These are phyloP conservation scores for Yamadazyma songkhlaensis DNA, from an alignment of 1,139 yeast genomes.

Conservation along the genomic window DNA sequence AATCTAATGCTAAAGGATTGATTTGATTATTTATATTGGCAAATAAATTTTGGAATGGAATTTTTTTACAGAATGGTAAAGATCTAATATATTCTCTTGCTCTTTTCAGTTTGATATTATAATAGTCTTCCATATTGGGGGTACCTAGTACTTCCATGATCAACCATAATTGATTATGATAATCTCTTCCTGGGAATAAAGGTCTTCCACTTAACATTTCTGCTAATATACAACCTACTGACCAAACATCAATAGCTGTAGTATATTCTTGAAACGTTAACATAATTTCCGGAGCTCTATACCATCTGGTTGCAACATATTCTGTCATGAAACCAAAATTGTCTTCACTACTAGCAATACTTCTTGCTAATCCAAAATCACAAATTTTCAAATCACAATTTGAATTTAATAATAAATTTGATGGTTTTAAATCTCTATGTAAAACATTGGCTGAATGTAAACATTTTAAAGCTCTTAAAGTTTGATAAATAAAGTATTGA, in stretches of 20 bases:
- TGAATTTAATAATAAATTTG: conserved; percentile 80
- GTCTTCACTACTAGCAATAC: conserved; percentile 33
- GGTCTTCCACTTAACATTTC: conserved; percentile 89
- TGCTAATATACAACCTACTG: conserved; percentile 93
- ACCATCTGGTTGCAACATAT: conserved; percentile 97
- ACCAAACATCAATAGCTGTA: conserved; percentile 95
- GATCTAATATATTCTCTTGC: conserved; percentile 85
- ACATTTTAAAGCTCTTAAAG: conserved; percentile 83
- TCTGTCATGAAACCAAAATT: conserved; percentile 67
- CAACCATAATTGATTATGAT: conserved; percentile 82
- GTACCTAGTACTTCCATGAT: conserved; percentile 91
- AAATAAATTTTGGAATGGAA: conserved; percentile 42
- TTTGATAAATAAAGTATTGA: conserved; percentile 89
- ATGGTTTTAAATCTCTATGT: conserved; percentile 91
- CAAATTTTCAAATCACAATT: conserved; percentile 93
- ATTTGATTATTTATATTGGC: conserved; percentile 24
- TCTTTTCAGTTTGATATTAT: conserved; percentile 73
- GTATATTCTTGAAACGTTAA: conserved; percentile 87
- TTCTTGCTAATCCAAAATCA: conserved; percentile 90
- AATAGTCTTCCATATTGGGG: conserved; percentile 78
- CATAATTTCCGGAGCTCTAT: conserved; percentile 97
- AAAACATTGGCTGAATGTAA: conserved; percentile 89
- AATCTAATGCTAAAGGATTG: conserved; percentile 61
- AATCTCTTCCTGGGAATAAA: conserved; percentile 91
- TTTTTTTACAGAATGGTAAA: conserved; percentile 56